Evolutionary conservation across 371 early-diverging fungal species (phyloP), one percentile per base, ranked within the genome.

Genomic region (Globomyces sp.): DNA sequence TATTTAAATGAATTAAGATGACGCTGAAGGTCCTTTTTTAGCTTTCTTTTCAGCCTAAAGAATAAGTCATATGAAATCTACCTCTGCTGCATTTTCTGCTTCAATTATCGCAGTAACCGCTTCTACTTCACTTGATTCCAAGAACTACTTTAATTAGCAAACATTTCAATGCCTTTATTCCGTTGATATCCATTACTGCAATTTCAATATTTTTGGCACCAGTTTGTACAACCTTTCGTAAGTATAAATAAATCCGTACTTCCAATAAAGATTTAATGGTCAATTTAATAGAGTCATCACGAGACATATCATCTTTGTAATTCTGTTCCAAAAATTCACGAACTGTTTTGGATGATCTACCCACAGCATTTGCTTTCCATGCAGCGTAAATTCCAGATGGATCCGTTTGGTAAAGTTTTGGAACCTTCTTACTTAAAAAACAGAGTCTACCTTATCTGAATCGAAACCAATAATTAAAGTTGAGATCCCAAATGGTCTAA

Each of bases 331-430:
- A 83, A 81, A 96, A 97, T 75, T 96, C 97, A 59, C 93, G 91
- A 45, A 98, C 96, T 1, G 96, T 95, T 80, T 96, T 94, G 68
- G 95, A 92, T 76, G 90, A 91, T 71, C 96, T 85, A n/a, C 99
- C 99, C 71, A 98, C 94, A 5, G 96, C 85, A 77, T 93, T 96
- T 58, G 96, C 98, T 86, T 93, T 94, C 96, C 99, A 99, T 70
- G 95, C 95, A 61, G 96, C 90, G 79, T 94, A 99, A 71, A 98
- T 99, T 61, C 99, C 99, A 55, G 99, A 96, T 10, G 99, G 99
- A 70, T 99, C 99, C 24, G 99, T 96, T 81, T 98, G 93, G 85
- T 93, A 99, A 66, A 99, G 88, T 74, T 89, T 89, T 43, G 99
- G 98, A 24, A 24, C 24, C 24, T 24, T 24, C 24, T 24, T 24